Evolutionary conservation across 2,329 filamentous ascomycete species (phyloP), one percentile per base, ranked within the genome.

Genomic region (Cladorrhinum sp.): DNA sequence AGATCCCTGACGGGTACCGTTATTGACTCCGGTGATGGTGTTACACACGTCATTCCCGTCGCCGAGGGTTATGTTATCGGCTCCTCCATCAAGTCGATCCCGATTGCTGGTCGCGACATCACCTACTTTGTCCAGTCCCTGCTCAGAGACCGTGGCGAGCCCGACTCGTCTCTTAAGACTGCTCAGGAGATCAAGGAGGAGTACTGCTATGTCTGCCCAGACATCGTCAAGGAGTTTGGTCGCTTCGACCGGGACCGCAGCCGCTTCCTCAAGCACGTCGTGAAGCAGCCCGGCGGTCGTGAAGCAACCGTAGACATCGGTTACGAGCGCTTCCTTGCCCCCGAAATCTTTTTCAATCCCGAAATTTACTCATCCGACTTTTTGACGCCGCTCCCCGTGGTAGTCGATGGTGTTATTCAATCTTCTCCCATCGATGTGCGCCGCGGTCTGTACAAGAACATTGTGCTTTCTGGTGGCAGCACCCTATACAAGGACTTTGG

Each of bases 311-410:
- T 99, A 52, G 96, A 99, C 71, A 91, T 99, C 57, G 95, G 95
- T 57, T 99, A 98, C 78, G 95, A 99, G 77, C 90, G 95, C 33
- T 99, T 99, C 83, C 83, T 99, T 62, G 95, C 95, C 2, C 96
- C 96, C 23, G 95, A 99, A 76, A 99, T 99, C 73, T 99, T 99
- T 79, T 99, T 99, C 86, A 99, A 99, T 78, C 95, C 95, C 28
- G 95, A 99, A 79, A 99, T 99, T 72, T 98, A 98, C 83, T 96
- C 92, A 64, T 98, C 94, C 67, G 95, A 99, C 74, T 99, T 99
- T 81, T 80, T 99, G 67, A 99, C 95, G 12, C 95, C 95, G 14
- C 85, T 99, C 8, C 95, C 95, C 23, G 90, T 86, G 55, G 95
- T 99, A 55, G 96, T 99, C 64, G 95, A 99, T 73, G 90, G 89